Evolutionary conservation across 257 asterid species (phyloP).

Genomic region (Plantago major): DNA sequence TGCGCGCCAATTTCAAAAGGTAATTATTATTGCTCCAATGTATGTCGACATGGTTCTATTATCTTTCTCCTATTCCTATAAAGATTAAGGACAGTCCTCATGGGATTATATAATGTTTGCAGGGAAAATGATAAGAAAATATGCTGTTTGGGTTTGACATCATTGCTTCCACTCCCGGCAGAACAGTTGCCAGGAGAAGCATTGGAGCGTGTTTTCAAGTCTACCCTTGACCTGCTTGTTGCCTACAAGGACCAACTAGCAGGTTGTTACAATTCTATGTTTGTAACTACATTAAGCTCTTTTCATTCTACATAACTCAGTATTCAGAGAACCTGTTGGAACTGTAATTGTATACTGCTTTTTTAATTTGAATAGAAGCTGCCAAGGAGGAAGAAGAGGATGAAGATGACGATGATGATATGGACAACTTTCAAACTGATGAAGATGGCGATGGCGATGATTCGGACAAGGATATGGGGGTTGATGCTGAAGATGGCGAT

Average conservation of each 20-base stretch:
- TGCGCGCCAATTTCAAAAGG: slow-evolving; percentile 77
- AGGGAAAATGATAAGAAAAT: slow-evolving; percentile 98
- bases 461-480: slow-evolving; percentile 94
- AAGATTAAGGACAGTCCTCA: background rate
- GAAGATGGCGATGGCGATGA: slow-evolving; percentile 52
- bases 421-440: slow-evolving; percentile 69
- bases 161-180: slow-evolving; percentile 85
- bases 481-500: slow-evolving; percentile 83
- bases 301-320: slow-evolving; percentile 4
- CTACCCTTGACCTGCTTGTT: slow-evolving; percentile 81
- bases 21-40: slow-evolving; percentile 13
- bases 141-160: slow-evolving; percentile 95
- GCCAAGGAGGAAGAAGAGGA: slow-evolving; percentile 70
- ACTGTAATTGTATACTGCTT: background rate
- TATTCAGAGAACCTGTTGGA: background rate
- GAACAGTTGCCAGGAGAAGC: slow-evolving; percentile 90
- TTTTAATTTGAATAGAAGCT: slow-evolving; percentile 44
- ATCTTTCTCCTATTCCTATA: slow-evolving; percentile 1
- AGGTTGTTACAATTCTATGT: slow-evolving; percentile 40
- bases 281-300: slow-evolving; percentile 10
- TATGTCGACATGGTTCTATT: slow-evolving; percentile 10
- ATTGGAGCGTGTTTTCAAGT: slow-evolving; percentile 88
- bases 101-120: slow-evolving; percentile 28
- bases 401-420: slow-evolving; percentile 70
- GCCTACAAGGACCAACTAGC: slow-evolving; percentile 95